Base-by-base conservation (phyloP, 768 basidiomycete species). In the Russula sp. region DNA sequence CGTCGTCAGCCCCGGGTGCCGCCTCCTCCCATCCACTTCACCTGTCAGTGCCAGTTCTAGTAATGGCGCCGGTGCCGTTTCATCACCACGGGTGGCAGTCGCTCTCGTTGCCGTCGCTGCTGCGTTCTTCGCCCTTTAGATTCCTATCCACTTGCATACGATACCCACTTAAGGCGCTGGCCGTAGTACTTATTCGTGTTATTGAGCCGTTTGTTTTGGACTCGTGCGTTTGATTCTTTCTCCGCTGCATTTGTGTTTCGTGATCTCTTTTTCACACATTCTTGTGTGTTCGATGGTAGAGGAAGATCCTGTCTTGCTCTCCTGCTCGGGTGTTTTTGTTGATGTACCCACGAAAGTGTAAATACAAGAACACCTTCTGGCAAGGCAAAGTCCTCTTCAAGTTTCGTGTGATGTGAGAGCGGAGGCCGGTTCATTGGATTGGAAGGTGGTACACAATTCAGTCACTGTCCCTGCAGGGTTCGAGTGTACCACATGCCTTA, bases 61-160 rank as follows among this genome's bases (percentile, higher is more conserved):
- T 18, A 62, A 76, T 71, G 82, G 82, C 48, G 84, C 84, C 16
- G 72, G 75, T 61, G 75, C 80, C 5, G 67, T 81, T 36, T 73
- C 79, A 13, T 81, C 83, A 8, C 80, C 86, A 36, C 77, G 77
- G 69, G 73, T 79, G 30, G 72, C 82, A 53, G 78, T 87, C 60
- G 82, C 77, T 57, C 71, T 82, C 46, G 78, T 79, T 51, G 84
- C 80, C 49, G 75, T 84, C 73, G 75, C 81, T 65, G 79, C 83
- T 13, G 71, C 75, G 13, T 65, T 75, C 64, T 73, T 79, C 63
- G 66, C 66, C 64, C 73, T 85, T 64, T 86, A 78, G 79, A 63
- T 52, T 8, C n/a, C n/a, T 18, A 51, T 57, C 52, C 50, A 5
- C 8, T 56, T 63, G 42, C 52, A 60, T 65, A 61, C 60, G n/a